A percentile compares a stretch with the other conserved stretches of the same genome.
Conservation (phyloP, 495 filamentous ascomycete genomes). For the Glutinoglossum americanum region DNA sequence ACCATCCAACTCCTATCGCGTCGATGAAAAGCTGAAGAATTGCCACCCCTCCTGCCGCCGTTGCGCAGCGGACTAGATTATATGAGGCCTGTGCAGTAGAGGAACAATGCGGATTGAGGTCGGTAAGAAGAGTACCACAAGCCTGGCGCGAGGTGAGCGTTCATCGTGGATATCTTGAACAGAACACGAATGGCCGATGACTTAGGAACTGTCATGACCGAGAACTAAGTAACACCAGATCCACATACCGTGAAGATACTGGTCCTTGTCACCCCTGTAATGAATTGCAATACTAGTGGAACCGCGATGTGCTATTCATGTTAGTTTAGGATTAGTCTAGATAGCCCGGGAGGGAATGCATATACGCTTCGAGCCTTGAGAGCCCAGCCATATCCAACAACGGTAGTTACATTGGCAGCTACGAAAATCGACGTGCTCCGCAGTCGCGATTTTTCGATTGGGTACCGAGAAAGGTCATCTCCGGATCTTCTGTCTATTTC, state of each 20-base stretch:
- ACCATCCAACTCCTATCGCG: constrained; percentile 27
- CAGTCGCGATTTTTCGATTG: constrained; percentile 22
- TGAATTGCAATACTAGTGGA: constrained; percentile 21
- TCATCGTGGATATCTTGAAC: too few relatives aligned
- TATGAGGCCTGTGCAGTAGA: constrained; percentile 26
- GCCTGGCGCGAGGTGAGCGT: constrained; percentile 1
- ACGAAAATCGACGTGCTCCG: constrained; percentile 19
- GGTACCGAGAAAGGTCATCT: constrained; percentile 20
- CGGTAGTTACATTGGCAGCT: constrained; percentile 15
- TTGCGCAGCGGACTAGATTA: constrained; percentile 25
- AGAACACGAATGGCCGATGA: not conserved
- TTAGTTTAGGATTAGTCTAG: not conserved
- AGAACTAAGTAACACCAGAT: not conserved
- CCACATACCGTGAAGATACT: constrained; percentile 10
- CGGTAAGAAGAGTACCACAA: constrained; percentile 23
- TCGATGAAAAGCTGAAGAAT: constrained; percentile 21
- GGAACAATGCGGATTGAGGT: constrained; percentile 20
- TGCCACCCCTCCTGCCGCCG: constrained; percentile 23
- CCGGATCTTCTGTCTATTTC: constrained; percentile 19
- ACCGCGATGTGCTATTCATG: constrained; percentile 15
- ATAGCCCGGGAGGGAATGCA: not conserved
- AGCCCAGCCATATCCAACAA: constrained; percentile 28
- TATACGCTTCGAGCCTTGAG: constrained; percentile 13
- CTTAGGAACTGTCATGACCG: not conserved
- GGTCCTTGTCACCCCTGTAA: constrained; percentile 16